Percentiles rank a stretch among this genome's conserved stretches.
Conservation (phyloP, 805 yeast genomes). For the Candida ponderosae region DNA sequence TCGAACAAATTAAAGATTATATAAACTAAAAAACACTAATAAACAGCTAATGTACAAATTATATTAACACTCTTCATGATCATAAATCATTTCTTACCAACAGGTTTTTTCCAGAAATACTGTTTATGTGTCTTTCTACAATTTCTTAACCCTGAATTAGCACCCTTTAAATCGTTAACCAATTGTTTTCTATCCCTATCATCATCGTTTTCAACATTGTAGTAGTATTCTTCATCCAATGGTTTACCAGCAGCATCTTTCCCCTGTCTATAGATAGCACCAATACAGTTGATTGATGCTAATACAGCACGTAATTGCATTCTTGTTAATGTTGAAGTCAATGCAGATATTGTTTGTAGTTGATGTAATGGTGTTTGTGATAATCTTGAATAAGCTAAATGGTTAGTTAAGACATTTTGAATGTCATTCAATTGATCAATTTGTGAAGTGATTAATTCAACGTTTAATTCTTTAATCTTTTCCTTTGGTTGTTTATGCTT, state of each 20-base stretch:
- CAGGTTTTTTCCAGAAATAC: conserved; percentile 41
- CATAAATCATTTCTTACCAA: conserved; percentile 10
- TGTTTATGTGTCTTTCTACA: conserved; percentile 93
- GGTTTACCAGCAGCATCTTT: conserved; percentile 97
- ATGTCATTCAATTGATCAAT: conserved; percentile 42
- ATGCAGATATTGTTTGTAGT: conserved; percentile 53
- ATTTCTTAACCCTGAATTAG: conserved; percentile 67
- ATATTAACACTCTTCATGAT: too few relatives aligned
- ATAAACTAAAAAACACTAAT: too few relatives aligned
- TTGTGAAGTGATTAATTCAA: conserved; percentile 20
- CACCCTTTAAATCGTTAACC: conserved; percentile 74
- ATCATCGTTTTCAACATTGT: conserved; percentile 73
- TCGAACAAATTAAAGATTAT: too few relatives aligned
- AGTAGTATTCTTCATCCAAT: conserved; percentile 89
- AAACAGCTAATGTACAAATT: too few relatives aligned
- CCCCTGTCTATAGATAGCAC: conserved; percentile 83
- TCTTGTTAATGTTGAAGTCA: conserved; percentile 37
- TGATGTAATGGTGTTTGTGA: conserved; percentile 81
- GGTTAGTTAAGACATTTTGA: conserved; percentile 65
- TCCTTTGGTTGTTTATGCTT: conserved; percentile 16
- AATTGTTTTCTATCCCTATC: conserved; percentile 62
- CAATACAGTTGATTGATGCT: conserved; percentile 51
- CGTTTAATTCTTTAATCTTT: conserved; percentile 21
- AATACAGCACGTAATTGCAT: conserved; percentile 37
- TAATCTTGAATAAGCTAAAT: conserved; percentile 82